Evolutionary conservation across 192 early-diverging fungal species (phyloP).

Genomic region (Diversispora eburnea): DNA sequence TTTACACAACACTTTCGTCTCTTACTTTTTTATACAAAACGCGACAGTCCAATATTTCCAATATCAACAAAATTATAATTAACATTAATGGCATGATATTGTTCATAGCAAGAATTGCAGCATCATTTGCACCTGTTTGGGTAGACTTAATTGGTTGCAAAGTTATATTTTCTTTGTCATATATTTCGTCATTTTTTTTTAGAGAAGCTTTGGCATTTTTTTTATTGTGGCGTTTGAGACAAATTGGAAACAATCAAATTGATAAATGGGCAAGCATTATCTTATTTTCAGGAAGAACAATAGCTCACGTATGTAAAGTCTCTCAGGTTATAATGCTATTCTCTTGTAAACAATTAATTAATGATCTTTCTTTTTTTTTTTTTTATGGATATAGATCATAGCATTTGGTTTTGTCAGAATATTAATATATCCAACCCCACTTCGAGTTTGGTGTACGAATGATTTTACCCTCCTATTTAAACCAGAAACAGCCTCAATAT

Average conservation of each 20-base stretch:
- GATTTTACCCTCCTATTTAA: too few species aligned
- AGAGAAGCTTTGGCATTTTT: background rate
- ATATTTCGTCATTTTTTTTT: background rate
- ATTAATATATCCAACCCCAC: background rate
- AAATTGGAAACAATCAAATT: background rate
- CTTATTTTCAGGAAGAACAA: background rate
- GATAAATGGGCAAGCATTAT: background rate
- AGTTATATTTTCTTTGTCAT: background rate
- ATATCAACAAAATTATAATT: conserved; percentile 23
- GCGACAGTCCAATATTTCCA: background rate
- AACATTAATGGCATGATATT: background rate
- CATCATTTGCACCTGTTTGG: too few species aligned
- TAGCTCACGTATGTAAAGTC: too few species aligned
- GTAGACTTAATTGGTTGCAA: background rate
- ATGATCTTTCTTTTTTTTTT: background rate
- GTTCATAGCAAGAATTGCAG: too few species aligned
- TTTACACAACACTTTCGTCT: conserved; percentile 3
- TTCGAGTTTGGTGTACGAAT: background rate
- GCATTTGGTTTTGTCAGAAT: background rate
- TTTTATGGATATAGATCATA: background rate
- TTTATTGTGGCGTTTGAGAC: conserved; percentile 22
- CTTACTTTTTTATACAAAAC: background rate
- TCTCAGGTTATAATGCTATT: too few species aligned
- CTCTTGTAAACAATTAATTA: background rate
- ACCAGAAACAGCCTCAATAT: background rate